phyloP scores from a whole-genome alignment of 2,329 filamentous ascomycete species.

The Penicillium italicum region DNA sequence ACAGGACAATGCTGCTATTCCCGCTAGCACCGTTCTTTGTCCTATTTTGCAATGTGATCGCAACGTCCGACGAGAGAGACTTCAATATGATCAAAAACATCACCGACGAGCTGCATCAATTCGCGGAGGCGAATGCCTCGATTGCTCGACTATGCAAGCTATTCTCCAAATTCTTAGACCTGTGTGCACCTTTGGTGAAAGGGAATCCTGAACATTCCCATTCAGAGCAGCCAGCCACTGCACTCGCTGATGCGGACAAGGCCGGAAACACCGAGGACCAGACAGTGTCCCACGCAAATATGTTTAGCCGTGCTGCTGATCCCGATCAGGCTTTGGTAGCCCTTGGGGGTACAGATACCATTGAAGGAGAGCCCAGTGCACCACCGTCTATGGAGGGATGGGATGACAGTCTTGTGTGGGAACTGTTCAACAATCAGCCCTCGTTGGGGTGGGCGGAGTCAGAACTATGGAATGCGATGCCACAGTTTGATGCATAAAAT shows the following conservation, averaged over 20 bases:
- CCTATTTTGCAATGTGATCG: conserved; percentile 24
- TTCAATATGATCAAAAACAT: conserved; percentile 25
- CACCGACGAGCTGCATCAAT: conserved; percentile 22
- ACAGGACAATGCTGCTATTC: conserved; percentile 24
- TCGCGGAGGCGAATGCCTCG: conserved; percentile 19
- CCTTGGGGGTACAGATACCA: conserved; percentile 1
- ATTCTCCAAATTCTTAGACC: conserved; percentile 23
- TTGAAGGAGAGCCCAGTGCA: neutral
- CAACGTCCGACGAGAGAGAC: conserved; percentile 21
- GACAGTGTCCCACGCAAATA: neutral
- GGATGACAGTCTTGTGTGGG: conserved; percentile 26
- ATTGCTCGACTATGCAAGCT: conserved; percentile 22
- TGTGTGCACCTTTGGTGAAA: conserved; percentile 21
- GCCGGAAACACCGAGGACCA: neutral
- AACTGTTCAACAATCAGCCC: conserved; percentile 24
- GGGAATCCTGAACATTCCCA: neutral
- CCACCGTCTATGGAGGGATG: conserved; percentile 16
- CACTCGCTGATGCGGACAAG: neutral
- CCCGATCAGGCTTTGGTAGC: neutral
- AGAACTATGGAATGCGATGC: conserved; percentile 20
- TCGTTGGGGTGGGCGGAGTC: conserved; percentile 25
- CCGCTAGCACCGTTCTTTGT: conserved; percentile 23
- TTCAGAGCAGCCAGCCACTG: neutral
- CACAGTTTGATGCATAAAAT: conserved; percentile 12
- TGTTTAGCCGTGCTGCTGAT: conserved; percentile 1